Evolutionary conservation across 257 asterid species (phyloP), one percentile per base, ranked within the genome.

Genomic region (Solanum rostratum): DNA sequence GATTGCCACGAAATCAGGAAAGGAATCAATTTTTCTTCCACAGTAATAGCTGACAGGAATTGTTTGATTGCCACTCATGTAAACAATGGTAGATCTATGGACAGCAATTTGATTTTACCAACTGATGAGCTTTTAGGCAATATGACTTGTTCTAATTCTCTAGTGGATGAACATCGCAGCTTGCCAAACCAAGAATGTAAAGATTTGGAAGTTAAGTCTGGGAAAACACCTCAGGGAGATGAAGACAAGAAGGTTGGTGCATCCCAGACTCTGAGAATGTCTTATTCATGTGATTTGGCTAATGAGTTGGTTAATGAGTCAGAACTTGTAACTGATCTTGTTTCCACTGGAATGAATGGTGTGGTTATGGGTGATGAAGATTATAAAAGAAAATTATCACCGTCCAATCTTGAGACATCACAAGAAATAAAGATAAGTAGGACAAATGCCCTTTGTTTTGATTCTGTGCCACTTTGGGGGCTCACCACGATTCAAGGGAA

Each of bases 381-480:
- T 20, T 88, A 93, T 24, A 86, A 86, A 73, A 84, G 90, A 80
- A 87, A 89, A 29, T 83, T 85, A 33, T 87, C 95, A 18, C 69
- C 87, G 57, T 65, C 93, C 18, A 63, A 87, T 85, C 82, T 90
- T 43, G 96, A 90, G 89, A 90, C 85, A 55, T 84, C 94, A 10
- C 88, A 88, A 69, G 93, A 87, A 81, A 82, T 85, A 73, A 92
- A 91, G 86, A 81, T 85, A 53, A 88, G 53, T 16, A 88, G 89
- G 88, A 90, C 82, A 20, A 76, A 54, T 59, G 65, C 43, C 19
- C 18, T 86, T 62, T 89, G 91, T 79, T 78, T 86, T 53, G 81
- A 88, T 87, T 71, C 85, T 39, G 88, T 88, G 2, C 94, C 99
- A 39, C 94, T 93, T 3, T 96, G 99, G 99, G 99, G 99, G 37